A percentile compares a stretch with the other conserved stretches of the same genome.
Evolutionary conservation across 2,329 filamentous ascomycete genomes (phyloP).

Genomic region (Fusarium sulawesiense): DNA sequence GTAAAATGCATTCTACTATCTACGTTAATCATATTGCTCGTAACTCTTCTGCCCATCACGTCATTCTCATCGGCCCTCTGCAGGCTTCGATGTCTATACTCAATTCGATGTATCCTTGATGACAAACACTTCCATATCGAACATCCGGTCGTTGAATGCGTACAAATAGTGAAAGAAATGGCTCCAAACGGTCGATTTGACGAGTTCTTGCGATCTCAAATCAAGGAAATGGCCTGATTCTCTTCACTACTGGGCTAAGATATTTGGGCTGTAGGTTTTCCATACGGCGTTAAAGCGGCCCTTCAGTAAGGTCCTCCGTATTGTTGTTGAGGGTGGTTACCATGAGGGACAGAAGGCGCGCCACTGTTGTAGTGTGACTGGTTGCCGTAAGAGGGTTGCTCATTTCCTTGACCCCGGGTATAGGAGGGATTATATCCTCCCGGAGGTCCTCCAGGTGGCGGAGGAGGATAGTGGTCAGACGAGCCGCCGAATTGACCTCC

Average conservation of each 20-base stretch:
- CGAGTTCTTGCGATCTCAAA: conserved; percentile 29
- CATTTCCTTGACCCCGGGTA: conserved; percentile 42
- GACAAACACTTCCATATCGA: conserved; percentile 22
- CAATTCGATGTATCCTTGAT: conserved; percentile 19
- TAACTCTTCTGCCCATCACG: conserved; percentile 34
- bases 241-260: conserved; percentile 5
- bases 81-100: conserved; percentile 30
- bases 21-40: conserved; percentile 44
- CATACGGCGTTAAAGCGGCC: not conserved
- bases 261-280: conserved; percentile 6
- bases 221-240: conserved; percentile 11
- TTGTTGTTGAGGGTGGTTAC: conserved; percentile 49
- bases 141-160: conserved; percentile 18
- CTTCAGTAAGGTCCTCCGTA: conserved; percentile 44
- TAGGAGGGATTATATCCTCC: conserved; percentile 49
- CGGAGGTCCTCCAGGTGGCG: conserved; percentile 34
- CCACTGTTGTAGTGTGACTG: conserved; percentile 45
- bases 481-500: conserved; percentile 37
- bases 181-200: conserved; percentile 18
- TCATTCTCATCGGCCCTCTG: conserved; percentile 31
- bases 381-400: conserved; percentile 46
- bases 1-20: conserved; percentile 47
- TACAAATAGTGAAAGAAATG: conserved; percentile 21
- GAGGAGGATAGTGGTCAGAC: conserved; percentile 43
- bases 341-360: conserved; percentile 46